Evolutionary conservation across 495 filamentous ascomycete genomes (phyloP).

Genomic region (Penicillium pancosmium): DNA sequence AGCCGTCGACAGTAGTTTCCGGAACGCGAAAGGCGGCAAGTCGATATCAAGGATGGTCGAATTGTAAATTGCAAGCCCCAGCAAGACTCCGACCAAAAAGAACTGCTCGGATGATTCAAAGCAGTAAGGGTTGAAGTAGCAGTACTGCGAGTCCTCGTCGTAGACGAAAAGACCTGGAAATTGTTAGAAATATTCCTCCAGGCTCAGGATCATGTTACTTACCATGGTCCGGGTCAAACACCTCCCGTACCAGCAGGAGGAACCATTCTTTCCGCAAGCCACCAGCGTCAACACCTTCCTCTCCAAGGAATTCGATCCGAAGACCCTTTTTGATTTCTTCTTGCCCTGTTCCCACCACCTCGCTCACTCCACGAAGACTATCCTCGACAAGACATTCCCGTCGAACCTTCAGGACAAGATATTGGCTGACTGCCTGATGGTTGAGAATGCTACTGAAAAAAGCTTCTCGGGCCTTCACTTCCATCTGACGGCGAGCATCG

Average conservation of each 20-base stretch:
- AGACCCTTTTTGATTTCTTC: conserved; percentile 94
- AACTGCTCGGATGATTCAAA: conserved; percentile 95
- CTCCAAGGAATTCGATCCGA: conserved; percentile 82
- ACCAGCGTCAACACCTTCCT: conserved; percentile 91
- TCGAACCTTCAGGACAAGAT: conserved; percentile 76
- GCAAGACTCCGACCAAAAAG: conserved; percentile 84
- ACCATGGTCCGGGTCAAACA: conserved; percentile 93
- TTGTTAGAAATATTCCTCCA: conserved; percentile 19
- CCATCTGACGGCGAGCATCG: conserved; percentile 91
- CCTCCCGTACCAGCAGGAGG: conserved; percentile 82
- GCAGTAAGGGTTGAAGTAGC: conserved; percentile 92
- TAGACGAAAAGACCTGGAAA: conserved; percentile 80
- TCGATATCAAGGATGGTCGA: conserved; percentile 92
- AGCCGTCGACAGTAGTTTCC: conserved; percentile 78
- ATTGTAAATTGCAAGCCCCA: conserved; percentile 95
- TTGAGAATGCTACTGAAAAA: conserved; percentile 88
- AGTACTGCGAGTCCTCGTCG: conserved; percentile 91
- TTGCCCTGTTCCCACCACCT: conserved; percentile 77
- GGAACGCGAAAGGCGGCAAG: conserved; percentile 89
- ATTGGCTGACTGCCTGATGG: conserved; percentile 73
- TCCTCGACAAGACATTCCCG: conserved; percentile 92
- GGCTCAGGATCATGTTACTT: conserved; percentile 32
- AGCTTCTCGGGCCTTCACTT: conserved; percentile 83
- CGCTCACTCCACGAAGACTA: conserved; percentile 82
- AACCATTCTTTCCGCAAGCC: conserved; percentile 97